Evolutionary conservation across 139 green algal genomes (phyloP), one percentile per base, ranked within the genome.

Genomic region (Chlamydomonas sp.): DNA sequence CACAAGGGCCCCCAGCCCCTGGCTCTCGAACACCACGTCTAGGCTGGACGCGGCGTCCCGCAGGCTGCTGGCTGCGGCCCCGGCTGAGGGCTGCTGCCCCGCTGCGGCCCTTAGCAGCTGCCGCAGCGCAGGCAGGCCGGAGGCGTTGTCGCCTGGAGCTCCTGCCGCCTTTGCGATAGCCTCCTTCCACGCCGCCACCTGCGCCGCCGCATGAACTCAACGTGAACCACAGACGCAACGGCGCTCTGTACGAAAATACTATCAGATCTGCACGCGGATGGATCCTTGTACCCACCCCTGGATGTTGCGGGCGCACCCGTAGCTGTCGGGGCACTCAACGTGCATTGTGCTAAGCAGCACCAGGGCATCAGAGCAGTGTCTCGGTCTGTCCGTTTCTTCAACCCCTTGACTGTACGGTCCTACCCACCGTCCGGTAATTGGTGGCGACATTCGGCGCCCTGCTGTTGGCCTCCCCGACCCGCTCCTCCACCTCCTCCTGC

Each of bases 161-260:
- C 31, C 31, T 49, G 31, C 31, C 31, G 31, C 31, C 31, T 49
- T n/a, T 63, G 15, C 20, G 57, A 92, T 1, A 5, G 80, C 89
- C 63, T 86, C 67, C 58, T 83, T 87, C 85, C 89, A 92, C 0
- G 64, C 4, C 57, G 20, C 61, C 79, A 85, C 58, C 79, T 85
- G 79, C 57, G 73, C n/a, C 6, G 10, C 9, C 64, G 64, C 10
- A 17, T 17, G 10, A 12, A 12, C 10, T 10, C 64, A 49, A 49
- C 31, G 31, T 49, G 31, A 49, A 49, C 31, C 31, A 49, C 31
- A 0, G 31, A 49, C 31, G 31, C 31, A 49, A 49, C 31, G 31
- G 31, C 31, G 31, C 31, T 49, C 31, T 49, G 31, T 49, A 49
- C 31, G 31, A 49, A 49, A 49, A 49, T 49, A 49, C 31, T 49